Percentiles rank a stretch among this genome's conserved stretches.
Evolutionary conservation across 148 eudicot genomes (phyloP).

Genomic region (Vaccinium myrtillus): DNA sequence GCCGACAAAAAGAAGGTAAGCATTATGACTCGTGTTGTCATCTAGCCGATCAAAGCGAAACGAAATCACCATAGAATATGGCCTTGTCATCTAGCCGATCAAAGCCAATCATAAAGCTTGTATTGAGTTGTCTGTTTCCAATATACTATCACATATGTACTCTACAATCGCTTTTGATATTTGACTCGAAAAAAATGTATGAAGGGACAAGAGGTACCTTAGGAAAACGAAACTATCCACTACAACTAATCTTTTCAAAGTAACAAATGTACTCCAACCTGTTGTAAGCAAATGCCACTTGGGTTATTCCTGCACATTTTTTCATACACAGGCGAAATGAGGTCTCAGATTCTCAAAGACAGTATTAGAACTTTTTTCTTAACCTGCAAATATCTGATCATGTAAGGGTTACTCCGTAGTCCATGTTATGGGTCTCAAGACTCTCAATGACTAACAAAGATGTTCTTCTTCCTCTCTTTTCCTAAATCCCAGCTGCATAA

Average conservation of each 20-base stretch:
- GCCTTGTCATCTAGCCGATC: no score
- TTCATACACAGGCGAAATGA: background rate
- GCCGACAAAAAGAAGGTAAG: no score
- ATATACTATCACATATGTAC: no score
- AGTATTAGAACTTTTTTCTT: background rate
- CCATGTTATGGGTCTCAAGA: background rate
- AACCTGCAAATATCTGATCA: background rate
- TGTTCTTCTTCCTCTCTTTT: background rate
- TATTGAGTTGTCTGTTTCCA: no score
- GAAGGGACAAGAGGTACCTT: conserved; percentile 42
- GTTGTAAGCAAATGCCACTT: conserved; percentile 95
- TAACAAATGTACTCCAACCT: conserved; percentile 98
- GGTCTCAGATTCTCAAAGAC: background rate
- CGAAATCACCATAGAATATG: no score
- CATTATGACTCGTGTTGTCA: no score
- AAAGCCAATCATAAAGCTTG: no score
- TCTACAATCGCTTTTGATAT: no score
- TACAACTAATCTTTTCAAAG: conserved; percentile 86
- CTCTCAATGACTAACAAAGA: background rate
- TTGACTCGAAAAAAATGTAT: background rate
- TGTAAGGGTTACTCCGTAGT: background rate
- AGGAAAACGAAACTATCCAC: conserved; percentile 92
- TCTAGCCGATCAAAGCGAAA: no score
- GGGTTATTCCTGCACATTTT: conserved; percentile 65
- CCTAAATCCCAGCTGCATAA: background rate